Evolutionary conservation across 306 rosid genomes (phyloP).

Genomic region (Elaeagnus macrophylla): DNA sequence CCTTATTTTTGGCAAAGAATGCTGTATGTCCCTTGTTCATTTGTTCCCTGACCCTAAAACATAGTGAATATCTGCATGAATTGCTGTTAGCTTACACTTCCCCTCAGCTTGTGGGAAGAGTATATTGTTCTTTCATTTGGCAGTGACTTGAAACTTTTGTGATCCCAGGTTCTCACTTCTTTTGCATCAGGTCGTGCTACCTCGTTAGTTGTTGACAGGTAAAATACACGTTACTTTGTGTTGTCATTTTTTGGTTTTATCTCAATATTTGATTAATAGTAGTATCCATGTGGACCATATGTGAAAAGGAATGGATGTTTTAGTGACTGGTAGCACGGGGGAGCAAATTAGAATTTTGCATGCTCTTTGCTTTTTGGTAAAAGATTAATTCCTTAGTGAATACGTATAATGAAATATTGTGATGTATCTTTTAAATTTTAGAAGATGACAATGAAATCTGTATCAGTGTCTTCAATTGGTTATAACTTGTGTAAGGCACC

Average conservation of each 20-base stretch:
- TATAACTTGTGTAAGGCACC: too few species aligned
- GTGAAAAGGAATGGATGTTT: too few species aligned
- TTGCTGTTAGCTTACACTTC: conserved; percentile 6
- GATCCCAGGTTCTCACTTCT: conserved; percentile 78
- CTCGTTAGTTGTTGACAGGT: conserved; percentile 91
- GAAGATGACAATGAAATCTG: too few species aligned
- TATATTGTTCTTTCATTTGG: not conserved
- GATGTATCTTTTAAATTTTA: too few species aligned
- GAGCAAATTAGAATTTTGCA: too few species aligned
- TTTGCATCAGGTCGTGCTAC: conserved; percentile 99
- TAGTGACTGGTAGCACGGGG: too few species aligned
- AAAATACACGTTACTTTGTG: conserved; percentile 18
- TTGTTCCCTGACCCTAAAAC: conserved; percentile 17
- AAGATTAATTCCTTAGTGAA: too few species aligned
- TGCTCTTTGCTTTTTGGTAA: too few species aligned
- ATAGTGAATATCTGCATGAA: conserved; percentile 1
- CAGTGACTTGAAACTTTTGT: conserved; percentile 13
- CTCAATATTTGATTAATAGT: not conserved
- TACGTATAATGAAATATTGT: too few species aligned
- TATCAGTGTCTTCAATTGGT: too few species aligned
- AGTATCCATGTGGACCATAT: too few species aligned
- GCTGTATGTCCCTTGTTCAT: conserved; percentile 51
- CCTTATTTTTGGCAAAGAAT: conserved; percentile 91
- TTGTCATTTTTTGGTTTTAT: conserved; percentile 6
- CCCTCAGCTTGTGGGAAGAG: not conserved